Evolutionary conservation across 1,284 basidiomycete genomes (phyloP), one percentile per base, ranked within the genome.

Genomic region (Melampsora larici-populina): DNA sequence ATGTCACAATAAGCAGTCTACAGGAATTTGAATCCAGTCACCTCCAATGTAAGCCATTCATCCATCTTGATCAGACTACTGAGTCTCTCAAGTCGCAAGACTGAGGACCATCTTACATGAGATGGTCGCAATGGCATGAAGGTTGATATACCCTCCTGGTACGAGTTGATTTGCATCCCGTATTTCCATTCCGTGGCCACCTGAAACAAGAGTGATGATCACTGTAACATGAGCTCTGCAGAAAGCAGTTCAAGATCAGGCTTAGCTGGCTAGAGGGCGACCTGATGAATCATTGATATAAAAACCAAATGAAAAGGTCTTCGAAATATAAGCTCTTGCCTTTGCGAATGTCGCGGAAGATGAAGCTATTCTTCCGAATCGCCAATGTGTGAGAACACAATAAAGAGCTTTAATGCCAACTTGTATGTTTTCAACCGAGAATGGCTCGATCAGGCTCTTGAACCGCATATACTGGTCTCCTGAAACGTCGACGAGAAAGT

Each of bases 111-210:
- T 64, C 26, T 9, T 29, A 26, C 33, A 31, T 33, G 8, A 31
- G 26, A 31, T 26, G 5, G 9, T 64, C 62, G 18, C 24, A 29
- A 31, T 64, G 62, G 26, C 24, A 64, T 24, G 9, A 64, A 33
- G 18, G 62, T 58, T 13, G 15, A 0, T 64, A 18, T 64, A 31
- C 33, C 33, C 26, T 64, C 62, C 33, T 17, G 51, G 51, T 55
- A 55, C 51, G 51, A 17, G 51, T 55, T 17, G 8, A 24, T 18
- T 64, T 26, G 24, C 7, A 33, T 26, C 62, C 3, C 24, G 24
- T 31, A 26, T 29, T 64, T 64, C 62, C 62, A 64, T 64, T 64
- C 62, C 24, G 24, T 64, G 62, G 62, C 62, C 62, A 64, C 62
- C 62, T 17, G 33, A 64, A 64, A 64, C 62, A 64, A 64, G 62